Evolutionary conservation across 371 early-diverging fungal genomes (phyloP), one percentile per base, ranked within the genome.

Genomic region (Batkoa obscura): DNA sequence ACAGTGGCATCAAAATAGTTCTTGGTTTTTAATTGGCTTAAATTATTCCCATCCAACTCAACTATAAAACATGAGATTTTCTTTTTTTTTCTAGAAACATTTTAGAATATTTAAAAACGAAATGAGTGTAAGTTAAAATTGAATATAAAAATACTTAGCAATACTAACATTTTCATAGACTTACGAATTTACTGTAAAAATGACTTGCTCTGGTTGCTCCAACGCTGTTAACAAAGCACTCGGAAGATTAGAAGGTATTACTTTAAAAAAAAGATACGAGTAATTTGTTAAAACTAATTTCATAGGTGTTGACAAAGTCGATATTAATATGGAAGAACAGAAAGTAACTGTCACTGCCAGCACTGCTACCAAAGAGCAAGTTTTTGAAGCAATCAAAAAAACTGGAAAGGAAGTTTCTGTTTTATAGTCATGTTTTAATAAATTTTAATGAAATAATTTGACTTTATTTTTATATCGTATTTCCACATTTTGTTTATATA

Each of bases 161-260:
- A n/a, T n/a, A n/a, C n/a, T n/a, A n/a, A n/a, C n/a, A 45, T 3
- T 49, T n/a, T 15, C 15, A 10, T 51, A 67, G 57, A 65, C 66
- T 17, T 82, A 81, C 74, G 77, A 66, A 43, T 88, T 75, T 74
- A 79, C 78, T 43, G 90, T 89, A 59, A 78, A 63, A 62, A 89
- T 89, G 87, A 65, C 80, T 64, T 87, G 90, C 74, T 61, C 69
- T 48, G 90, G 90, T 41, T 90, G 90, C 72, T 75, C 76, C 38
- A 74, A 75, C 60, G 87, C 88, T 41, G 86, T 90, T 35, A 73
- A 71, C 59, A 72, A 80, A 33, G 85, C 83, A 32, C 67, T 90
- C 58, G 56, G 49, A 50, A 78, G 75, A 63, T 71, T 81, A 31
- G 66, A 70, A 45, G 72, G 75, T 74, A 76, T 58, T 43, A 30